These are phyloP conservation scores for Ceratobasidium sp. DNA, from an alignment of 1,284 basidiomycete species.

Conservation along the genomic window DNA sequence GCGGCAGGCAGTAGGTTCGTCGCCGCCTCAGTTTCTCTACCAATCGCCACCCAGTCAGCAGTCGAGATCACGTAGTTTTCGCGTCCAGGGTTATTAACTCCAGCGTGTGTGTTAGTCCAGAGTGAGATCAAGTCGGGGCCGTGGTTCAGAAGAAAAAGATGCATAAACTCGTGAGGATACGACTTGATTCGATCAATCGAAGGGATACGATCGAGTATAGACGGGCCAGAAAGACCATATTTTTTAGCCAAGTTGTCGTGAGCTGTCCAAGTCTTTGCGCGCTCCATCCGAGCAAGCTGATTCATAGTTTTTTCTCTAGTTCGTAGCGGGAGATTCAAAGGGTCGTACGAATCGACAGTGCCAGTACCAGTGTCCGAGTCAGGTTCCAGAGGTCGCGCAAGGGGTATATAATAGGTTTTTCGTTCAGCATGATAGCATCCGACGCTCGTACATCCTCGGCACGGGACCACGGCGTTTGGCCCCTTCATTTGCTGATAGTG, in stretches of 20 bases:
- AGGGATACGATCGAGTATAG: slow-evolving; percentile 14
- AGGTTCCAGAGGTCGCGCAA: slow-evolving; percentile 38
- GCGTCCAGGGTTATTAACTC: slow-evolving; percentile 4
- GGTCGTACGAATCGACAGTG: slow-evolving; percentile 23
- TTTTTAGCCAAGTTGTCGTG: slow-evolving; percentile 53
- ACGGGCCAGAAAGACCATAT: not conserved
- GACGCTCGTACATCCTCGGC: too few species aligned
- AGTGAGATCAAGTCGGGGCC: slow-evolving; percentile 49
- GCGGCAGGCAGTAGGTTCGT: slow-evolving; percentile 54
- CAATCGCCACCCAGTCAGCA: slow-evolving; percentile 60
- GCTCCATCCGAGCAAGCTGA: too few species aligned
- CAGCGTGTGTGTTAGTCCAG: slow-evolving; percentile 40
- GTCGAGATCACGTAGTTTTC: slow-evolving; percentile 27
- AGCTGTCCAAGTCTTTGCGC: slow-evolving; percentile 1
- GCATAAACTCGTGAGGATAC: slow-evolving; percentile 58
- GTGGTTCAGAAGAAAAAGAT: slow-evolving; percentile 52
- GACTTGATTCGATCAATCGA: slow-evolving; percentile 41
- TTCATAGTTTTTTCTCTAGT: too few species aligned
- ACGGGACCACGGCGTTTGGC: too few species aligned
- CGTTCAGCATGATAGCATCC: slow-evolving; percentile 50
- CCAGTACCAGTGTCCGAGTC: not conserved
- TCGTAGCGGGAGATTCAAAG: slow-evolving; percentile 60
- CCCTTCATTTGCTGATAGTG: slow-evolving; percentile 56
- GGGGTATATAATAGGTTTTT: slow-evolving; percentile 44
- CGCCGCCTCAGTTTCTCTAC: slow-evolving; percentile 54